A percentile compares a stretch with the other conserved stretches of the same genome.
phyloP scores from a whole-genome alignment of 495 filamentous ascomycete species.

The Penicillium chermesinum region DNA sequence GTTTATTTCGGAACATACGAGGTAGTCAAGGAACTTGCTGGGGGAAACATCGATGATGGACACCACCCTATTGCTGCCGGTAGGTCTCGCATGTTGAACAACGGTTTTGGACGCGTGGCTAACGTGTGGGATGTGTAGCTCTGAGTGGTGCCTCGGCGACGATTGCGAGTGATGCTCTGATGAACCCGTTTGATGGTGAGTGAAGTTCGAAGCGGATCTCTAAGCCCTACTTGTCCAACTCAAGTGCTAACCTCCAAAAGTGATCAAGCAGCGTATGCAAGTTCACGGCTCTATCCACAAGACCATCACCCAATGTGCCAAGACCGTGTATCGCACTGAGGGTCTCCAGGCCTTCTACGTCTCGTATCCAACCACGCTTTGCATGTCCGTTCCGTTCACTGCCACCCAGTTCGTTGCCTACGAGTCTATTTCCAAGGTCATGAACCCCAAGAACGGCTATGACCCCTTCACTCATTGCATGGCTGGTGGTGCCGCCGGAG shows the following conservation, averaged over 20 bases:
- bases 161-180: constrained; percentile 93
- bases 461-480: constrained; percentile 89
- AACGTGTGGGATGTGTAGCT: constrained; percentile 49
- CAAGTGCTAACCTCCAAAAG: constrained; percentile 38
- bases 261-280: constrained; percentile 99
- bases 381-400: constrained; percentile 98
- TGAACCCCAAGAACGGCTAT: constrained; percentile 80
- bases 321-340: constrained; percentile 78
- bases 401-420: constrained; percentile 95
- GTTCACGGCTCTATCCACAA: constrained; percentile 90
- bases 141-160: constrained; percentile 90
- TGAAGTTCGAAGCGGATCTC: too few species aligned
- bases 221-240: too few species aligned
- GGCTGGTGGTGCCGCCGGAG: constrained; percentile 87
- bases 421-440: constrained; percentile 88
- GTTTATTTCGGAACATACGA: constrained; percentile 99
- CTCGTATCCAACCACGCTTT: constrained; percentile 95
- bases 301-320: constrained; percentile 78
- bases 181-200: constrained; percentile 99
- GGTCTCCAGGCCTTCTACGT: constrained; percentile 93
- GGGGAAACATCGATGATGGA: constrained; percentile 79
- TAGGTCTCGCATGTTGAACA: constrained; percentile 34
- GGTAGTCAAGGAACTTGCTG: constrained; percentile 90
- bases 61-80: constrained; percentile 94
- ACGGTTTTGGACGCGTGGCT: constrained; percentile 1